Percentiles rank a stretch among this genome's conserved stretches.
phyloP scores from a whole-genome alignment of 768 basidiomycete genomes.

The Arthromyces matolae region DNA sequence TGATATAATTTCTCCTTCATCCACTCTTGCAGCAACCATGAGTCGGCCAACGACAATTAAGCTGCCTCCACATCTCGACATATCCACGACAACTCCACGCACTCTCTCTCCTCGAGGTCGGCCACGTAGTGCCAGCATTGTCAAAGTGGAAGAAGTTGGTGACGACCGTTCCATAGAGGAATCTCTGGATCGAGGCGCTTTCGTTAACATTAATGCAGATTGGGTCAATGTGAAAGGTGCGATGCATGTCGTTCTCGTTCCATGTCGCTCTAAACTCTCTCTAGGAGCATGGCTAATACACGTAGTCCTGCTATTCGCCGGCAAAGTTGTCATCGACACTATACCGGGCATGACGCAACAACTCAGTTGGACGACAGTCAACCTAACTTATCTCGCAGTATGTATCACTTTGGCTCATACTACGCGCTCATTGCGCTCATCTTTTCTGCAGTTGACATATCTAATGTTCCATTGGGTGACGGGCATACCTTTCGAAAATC shows the following conservation, averaged over 20 bases:
- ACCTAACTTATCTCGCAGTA: conserved; percentile 87
- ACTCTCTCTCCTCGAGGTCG: conserved; percentile 38
- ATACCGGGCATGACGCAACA: conserved; percentile 93
- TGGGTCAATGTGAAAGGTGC: conserved; percentile 95
- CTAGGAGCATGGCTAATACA: conserved; percentile 98
- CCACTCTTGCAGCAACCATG: conserved; percentile 32
- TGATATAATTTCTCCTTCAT: no score
- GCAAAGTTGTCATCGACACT: conserved; percentile 91
- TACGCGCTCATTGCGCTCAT: conserved; percentile 1
- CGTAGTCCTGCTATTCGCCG: conserved; percentile 83
- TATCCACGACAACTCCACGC: conserved; percentile 27
- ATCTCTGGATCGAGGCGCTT: conserved; percentile 73
- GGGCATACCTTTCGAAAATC: conserved; percentile 91
- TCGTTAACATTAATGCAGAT: conserved; percentile 82
- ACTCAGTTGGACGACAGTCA: conserved; percentile 93
- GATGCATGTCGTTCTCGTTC: conserved; percentile 12
- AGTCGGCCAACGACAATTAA: conserved; percentile 52
- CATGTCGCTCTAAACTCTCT: conserved; percentile 1
- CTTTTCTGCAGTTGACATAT: conserved; percentile 73
- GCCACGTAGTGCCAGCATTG: conserved; percentile 66
- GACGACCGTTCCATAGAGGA: conserved; percentile 71
- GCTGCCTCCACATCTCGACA: conserved; percentile 48
- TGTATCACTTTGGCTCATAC: conserved; percentile 25
- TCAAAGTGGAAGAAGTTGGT: conserved; percentile 83
- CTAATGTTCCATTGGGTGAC: conserved; percentile 99